phyloP scores from a whole-genome alignment of 768 basidiomycete genomes.

The Trametes gibbosa region DNA sequence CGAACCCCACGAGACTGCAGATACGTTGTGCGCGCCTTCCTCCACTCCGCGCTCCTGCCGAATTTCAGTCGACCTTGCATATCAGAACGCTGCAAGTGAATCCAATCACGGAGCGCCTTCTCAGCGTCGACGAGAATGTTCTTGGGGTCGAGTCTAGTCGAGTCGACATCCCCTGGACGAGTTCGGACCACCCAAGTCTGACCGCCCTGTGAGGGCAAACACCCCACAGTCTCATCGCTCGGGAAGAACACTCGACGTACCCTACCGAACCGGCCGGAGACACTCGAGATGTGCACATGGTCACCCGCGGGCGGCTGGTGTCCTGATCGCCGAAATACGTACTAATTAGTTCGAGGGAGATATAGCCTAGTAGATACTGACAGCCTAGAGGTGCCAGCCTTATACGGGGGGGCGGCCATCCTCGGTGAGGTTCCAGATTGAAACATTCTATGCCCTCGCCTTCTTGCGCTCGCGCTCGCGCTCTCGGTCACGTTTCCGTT shows the following conservation, averaged over 20 bases:
- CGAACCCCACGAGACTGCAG: conserved; percentile 3
- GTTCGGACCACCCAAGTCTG: background rate
- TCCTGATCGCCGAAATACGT: conserved; percentile 18
- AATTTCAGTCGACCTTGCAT: conserved; percentile 3
- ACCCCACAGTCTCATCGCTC: conserved; percentile 4
- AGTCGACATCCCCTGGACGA: conserved; percentile 4
- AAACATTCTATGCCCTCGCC: conserved; percentile 40
- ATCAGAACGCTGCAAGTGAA: conserved; percentile 16
- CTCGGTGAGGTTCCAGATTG: conserved; percentile 4
- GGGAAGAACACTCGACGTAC: background rate
- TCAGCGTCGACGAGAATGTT: conserved; percentile 1
- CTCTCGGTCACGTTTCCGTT: conserved; percentile 37
- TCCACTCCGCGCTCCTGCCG: background rate
- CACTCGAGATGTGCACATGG: conserved; percentile 14
- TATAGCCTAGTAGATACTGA: conserved; percentile 21
- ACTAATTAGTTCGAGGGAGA: conserved; percentile 21
- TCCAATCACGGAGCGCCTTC: conserved; percentile 15
- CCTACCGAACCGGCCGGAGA: background rate
- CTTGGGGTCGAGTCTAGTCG: conserved; percentile 13
- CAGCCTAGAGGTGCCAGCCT: background rate
- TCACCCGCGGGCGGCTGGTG: background rate
- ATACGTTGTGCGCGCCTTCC: conserved; percentile 9
- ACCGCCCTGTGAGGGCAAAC: background rate
- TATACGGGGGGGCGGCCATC: background rate
- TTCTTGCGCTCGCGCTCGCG: conserved; percentile 39